Base-by-base conservation (phyloP, 1,284 basidiomycete genomes). In the Coniferiporia weirii region DNA sequence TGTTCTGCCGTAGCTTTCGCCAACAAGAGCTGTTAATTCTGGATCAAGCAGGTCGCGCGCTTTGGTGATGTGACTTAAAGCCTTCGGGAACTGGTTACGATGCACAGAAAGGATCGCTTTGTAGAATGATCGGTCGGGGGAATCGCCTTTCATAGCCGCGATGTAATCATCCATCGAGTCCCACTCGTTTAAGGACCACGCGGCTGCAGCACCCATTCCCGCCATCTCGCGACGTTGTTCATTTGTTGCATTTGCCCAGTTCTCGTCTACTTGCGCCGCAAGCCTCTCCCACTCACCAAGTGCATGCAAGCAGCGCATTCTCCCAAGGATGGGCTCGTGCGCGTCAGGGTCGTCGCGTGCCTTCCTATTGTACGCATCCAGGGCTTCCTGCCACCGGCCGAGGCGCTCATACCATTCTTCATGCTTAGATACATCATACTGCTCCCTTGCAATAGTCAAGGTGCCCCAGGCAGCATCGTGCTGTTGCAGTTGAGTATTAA, bases 121-220 rank as follows among this genome's bases (percentile, higher is more conserved):
- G 77, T 97, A 99, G 80, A 98, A 99, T 17, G 93, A 90, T 48
- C 94, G 82, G 72, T 99, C 97, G 0, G 95, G 87, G 6, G 95
- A 96, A 69, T 99, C 96, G 35, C 81, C 77, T 68, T 92, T 93
- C 93, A 99, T 97, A 2, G 91, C 91, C 6, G 85, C 81, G 62
- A 99, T 98, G 72, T 97, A 99, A 66, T 95, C 89, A 62, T 99
- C 97, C 97, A 99, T 99, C 7, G 88, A 83, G 68, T 98, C 95
- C 97, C 97, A 99, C 68, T 98, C 94, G 64, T 91, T 90, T 59
- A 98, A 74, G 4, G 94, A 94, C 96, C 97, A 99, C 4, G 94
- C 94, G 1, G 97, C 96, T 0, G 97, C 96, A 0, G 97, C 93
- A 0, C 96, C 97, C 75, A 99, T 88, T 0, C 96, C 95, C 1